Evolutionary conservation across 352 stramenopile genomes (phyloP).

Genomic region (Phytophthora pinifolia): DNA sequence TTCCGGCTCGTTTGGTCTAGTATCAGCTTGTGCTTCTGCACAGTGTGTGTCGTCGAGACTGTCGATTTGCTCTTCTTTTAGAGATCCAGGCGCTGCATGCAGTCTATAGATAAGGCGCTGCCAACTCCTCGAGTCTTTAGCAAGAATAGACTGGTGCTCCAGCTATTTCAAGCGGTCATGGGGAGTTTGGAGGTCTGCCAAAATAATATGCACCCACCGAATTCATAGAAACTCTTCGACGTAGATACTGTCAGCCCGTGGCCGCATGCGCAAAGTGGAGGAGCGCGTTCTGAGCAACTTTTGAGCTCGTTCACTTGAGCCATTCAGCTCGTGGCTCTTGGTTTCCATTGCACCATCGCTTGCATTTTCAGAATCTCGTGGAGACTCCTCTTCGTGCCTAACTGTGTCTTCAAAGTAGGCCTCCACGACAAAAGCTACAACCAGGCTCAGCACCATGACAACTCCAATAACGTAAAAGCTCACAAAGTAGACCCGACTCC

Average conservation of each 20-base stretch:
- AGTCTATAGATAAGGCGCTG: constrained; percentile 17
- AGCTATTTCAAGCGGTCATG: constrained; percentile 11
- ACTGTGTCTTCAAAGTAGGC: constrained; percentile 47
- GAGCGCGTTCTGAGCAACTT: constrained; percentile 20
- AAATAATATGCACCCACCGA: neutral
- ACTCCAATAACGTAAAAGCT: constrained; percentile 73
- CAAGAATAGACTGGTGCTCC: constrained; percentile 8
- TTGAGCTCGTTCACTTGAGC: constrained; percentile 7
- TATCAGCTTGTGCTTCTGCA: constrained; percentile 9
- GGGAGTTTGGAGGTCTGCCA: no score
- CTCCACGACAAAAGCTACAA: constrained; percentile 70
- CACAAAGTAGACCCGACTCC: constrained; percentile 69
- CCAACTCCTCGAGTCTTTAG: neutral
- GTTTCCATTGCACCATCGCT: neutral
- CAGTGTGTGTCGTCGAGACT: neutral
- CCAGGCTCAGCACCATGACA: constrained; percentile 70
- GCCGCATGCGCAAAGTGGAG: constrained; percentile 26
- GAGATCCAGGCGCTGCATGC: neutral
- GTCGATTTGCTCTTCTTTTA: neutral
- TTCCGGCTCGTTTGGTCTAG: constrained; percentile 2
- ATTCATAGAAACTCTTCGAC: constrained; percentile 47
- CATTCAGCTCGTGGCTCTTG: neutral
- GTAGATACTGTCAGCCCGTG: constrained; percentile 43
- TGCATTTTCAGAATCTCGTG: neutral
- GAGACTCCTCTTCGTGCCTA: neutral